Base-by-base conservation (phyloP, 1,284 basidiomycete genomes). In the Cutaneotrichosporon cyanovorans region DNA sequence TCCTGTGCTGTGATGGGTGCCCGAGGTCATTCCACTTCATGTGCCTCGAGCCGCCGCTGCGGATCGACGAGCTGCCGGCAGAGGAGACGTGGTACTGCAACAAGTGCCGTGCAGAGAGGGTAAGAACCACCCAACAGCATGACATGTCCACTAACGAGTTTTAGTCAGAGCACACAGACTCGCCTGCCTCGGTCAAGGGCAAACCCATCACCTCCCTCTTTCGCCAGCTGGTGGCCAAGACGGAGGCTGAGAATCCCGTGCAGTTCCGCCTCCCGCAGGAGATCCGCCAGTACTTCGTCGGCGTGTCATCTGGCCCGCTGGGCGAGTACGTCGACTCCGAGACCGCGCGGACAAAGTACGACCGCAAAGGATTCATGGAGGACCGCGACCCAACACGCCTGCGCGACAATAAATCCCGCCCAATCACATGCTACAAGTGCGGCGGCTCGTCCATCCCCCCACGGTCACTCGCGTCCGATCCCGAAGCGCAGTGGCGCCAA, bases 1-100 rank as follows among this genome's bases (percentile, higher is more conserved):
- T 92, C 51, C 79, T 93, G 9, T 97, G 96, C 69, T 99, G 93
- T 71, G 93, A 98, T 67, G 91, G 92, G 12, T 99, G 95, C 67
- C 88, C 93, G 25, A 78, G 86, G 55, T 89, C 90, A 19, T 99
- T 96, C 70, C 93, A 99, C 72, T 82, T 97, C 52, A 83, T 84
- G 78, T 99, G 93, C 70, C 80, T 98, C 60, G 87, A 96, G 66
- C 93, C 93, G 35, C 93, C 93, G 19, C 80, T 96, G 73, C 86
- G 92, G 57, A 77, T 83, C 43, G 78, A 85, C 59, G 90, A 97
- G 61, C 74, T 87, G 37, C 82, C 83, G 43, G 84, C 85, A 57
- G 85, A 85, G 38, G 88, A 93, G 63, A 80, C 80, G 59, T 98
- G 95, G 95, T 96, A 84, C 74, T 98, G 93, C 59, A 66, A 65